Base-by-base conservation (phyloP, 768 basidiomycete genomes). In the Lentinula boryana region DNA sequence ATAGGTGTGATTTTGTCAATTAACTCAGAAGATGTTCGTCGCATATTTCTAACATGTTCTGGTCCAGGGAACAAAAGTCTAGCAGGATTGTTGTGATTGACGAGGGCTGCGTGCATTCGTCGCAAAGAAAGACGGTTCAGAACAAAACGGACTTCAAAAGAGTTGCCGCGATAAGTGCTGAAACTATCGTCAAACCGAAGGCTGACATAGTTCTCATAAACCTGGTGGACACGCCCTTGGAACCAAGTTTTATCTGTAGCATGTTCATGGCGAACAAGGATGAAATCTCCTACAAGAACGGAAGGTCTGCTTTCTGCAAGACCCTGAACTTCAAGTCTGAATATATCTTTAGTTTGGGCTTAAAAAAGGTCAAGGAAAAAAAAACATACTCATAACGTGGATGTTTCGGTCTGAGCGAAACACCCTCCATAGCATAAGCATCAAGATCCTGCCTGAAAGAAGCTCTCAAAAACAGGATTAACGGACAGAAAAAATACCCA, bases 281-380 rank as follows among this genome's bases (percentile, higher is more conserved):
- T 76, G 60, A 66, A 77, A 68, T 80, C 75, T 55, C 84, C 85
- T 16, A 84, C 75, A 16, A 85, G 74, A 15, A 86, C 82, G 21
- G 80, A 83, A 0, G 84, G 85, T 3, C 84, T 75, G 53, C 81
- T 80, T 69, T 86, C 83, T 2, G 80, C 82, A 1, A 86, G 71
- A 5, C 84, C 84, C 35, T 80, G 75, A 8, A 87, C 83, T 35
- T 71, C 60, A 5, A 86, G 69, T 27, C 84, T 86, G 41, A 5
- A 13, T 12, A 44, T 1, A 16, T 40, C 3, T 53, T 18, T 18
- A 60, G 32, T 23, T 36, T 32, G 49, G 54, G 58, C 51, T 16
- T 18, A 38, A 36, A 21, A 12, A 18, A 35, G 61, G 13, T 16
- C 61, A 8, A 35, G 5, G 2, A 41, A 12, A 41, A 15, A 33